phyloP scores from a whole-genome alignment of 1,284 basidiomycete species.

The Sporisorium exsertum region DNA sequence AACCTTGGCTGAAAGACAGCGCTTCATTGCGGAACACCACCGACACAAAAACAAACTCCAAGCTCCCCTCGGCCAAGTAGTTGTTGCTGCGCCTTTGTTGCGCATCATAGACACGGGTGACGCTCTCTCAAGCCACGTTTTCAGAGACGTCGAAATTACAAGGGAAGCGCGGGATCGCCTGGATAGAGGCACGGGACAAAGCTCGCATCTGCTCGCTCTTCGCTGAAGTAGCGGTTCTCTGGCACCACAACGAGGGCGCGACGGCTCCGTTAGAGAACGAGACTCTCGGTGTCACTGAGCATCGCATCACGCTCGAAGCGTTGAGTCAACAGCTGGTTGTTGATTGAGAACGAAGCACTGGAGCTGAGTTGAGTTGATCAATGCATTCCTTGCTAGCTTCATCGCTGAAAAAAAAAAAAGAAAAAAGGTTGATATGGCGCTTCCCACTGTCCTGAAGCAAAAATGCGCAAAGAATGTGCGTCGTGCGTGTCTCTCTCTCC shows the following conservation, averaged over 20 bases:
- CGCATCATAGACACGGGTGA: background rate
- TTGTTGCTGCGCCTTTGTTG: background rate
- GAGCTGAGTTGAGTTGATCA: background rate
- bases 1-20: background rate
- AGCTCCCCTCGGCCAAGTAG: background rate
- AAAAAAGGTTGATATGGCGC: background rate
- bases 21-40: background rate
- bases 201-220: background rate
- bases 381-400: background rate
- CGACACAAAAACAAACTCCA: background rate
- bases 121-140: constrained; percentile 1
- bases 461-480: background rate
- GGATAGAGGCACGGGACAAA: background rate
- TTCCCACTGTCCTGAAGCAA: background rate
- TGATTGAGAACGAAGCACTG: background rate
- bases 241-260: too few species aligned
- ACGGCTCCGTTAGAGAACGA: too few species aligned
- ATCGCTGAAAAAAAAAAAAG: background rate
- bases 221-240: too few species aligned
- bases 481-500: too few species aligned
- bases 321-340: too few species aligned
- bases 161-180: background rate
- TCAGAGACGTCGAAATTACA: background rate
- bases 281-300: too few species aligned
- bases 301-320: too few species aligned